Percentiles rank a stretch among this genome's conserved stretches.
These are phyloP conservation scores for Shiraia bambusicola DNA, from an alignment of 2,329 filamentous ascomycete genomes.

Conservation along the genomic window DNA sequence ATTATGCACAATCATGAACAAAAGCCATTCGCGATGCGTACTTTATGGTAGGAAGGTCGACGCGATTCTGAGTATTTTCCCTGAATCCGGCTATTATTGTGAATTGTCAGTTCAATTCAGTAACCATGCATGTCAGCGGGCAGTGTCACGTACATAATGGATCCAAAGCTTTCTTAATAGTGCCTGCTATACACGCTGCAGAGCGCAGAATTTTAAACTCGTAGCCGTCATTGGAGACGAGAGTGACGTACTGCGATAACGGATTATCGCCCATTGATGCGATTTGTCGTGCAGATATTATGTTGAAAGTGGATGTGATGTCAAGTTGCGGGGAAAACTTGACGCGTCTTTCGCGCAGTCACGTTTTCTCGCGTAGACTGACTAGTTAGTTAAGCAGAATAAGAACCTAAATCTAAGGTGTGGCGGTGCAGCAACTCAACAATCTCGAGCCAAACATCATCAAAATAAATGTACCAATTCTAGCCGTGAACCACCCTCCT, in stretches of 20 bases:
- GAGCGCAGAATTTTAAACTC: conserved; percentile 75
- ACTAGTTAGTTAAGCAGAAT: neutral
- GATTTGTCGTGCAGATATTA: no score
- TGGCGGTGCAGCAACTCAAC: no score
- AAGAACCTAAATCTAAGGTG: no score
- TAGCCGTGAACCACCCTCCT: neutral
- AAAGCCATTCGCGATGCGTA: conserved; percentile 47
- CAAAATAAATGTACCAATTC: neutral
- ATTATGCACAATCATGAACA: no score
- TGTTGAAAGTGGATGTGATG: neutral
- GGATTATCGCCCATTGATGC: conserved; percentile 24
- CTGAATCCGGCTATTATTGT: conserved; percentile 58
- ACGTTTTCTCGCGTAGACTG: conserved; percentile 25
- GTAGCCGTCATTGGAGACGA: conserved; percentile 73
- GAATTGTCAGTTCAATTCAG: neutral
- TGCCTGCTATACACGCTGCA: conserved; percentile 67
- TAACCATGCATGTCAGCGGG: no score
- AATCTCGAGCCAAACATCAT: neutral
- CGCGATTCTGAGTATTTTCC: conserved; percentile 65
- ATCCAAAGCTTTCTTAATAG: conserved; percentile 75
- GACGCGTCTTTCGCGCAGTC: conserved; percentile 23
- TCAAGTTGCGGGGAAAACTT: conserved; percentile 10
- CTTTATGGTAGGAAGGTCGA: conserved; percentile 73
- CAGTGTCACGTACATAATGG: conserved; percentile 63
- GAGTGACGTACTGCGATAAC: conserved; percentile 70